Base-by-base conservation (phyloP, 2,329 filamentous ascomycete genomes). In the Paracoccidioides lutzii region DNA sequence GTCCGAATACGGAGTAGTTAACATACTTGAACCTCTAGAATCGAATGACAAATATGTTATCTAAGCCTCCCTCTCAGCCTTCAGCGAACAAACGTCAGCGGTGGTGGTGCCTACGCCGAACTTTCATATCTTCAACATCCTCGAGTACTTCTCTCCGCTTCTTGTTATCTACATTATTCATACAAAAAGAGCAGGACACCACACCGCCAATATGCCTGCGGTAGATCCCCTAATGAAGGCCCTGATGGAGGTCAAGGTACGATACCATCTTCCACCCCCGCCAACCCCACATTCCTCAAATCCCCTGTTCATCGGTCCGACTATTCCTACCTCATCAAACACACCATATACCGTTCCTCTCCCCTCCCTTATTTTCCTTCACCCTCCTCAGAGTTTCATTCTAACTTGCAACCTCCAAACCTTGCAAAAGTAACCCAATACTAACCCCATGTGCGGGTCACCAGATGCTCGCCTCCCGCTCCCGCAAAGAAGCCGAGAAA, bases 391-490 rank as follows among this genome's bases (percentile, higher is more conserved):
- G 35, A 48, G 33, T 44, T 3, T 5, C 9, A 28, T 40, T 4
- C 22, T 44, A n/a, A 9, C 48, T 55, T 42, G 22, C 35, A 0
- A 5, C 14, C 33, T 4, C n/a, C 6, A 5, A 1, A 0, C 44
- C n/a, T 14, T 50, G 12, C 45, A 8, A 5, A 50, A 42, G 22
- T 22, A 51, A n/a, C 28, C 1, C 4, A 32, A 28, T 12, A 49
- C 54, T 43, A 41, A 42, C 40, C 35, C 5, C 41, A 6, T 28
- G 0, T 0, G 8, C n/a, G 22, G 14, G 35, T 38, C 7, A 32
- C 1, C 59, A 75, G 73, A 66, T 76, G 56, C 74, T 75, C 57
- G 75, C 71, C 45, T 75, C 75, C 62, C 71, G 73, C 33, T 68
- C 75, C 37, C 75, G 75, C 57, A 73, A 75, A 62, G 73, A 76